Conservation (phyloP, 108 stramenopile genomes). For the Conticribra guillardii region DNA sequence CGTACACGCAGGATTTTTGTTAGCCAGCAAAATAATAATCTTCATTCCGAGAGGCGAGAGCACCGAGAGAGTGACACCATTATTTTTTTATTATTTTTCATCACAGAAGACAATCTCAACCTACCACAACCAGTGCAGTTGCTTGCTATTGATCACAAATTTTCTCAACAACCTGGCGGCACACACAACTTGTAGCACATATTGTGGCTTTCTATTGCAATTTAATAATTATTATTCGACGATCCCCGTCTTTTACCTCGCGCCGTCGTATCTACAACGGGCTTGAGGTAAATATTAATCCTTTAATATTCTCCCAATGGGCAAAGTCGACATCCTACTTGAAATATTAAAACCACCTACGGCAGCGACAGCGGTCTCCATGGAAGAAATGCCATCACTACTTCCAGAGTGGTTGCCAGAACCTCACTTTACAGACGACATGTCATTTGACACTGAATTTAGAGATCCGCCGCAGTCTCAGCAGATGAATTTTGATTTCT, state of each 20-base stretch:
- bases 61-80: no score
- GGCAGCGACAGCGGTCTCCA: neutral
- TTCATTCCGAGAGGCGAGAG: no score
- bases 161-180: no score
- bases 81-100: no score
- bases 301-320: neutral
- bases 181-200: no score
- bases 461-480: neutral
- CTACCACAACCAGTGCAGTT: no score
- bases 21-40: no score
- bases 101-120: no score
- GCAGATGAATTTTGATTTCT: neutral
- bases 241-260: neutral
- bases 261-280: neutral
- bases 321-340: conserved; percentile 2
- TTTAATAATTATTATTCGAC: no score
- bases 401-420: neutral
- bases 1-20: no score
- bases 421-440: neutral
- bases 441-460: neutral
- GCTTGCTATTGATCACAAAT: no score
- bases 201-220: no score
- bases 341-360: conserved; percentile 1
- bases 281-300: neutral
- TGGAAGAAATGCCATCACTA: neutral